These are phyloP conservation scores for Colletotrichum incanum DNA, from an alignment of 2,329 filamentous ascomycete genomes.

Conservation along the genomic window DNA sequence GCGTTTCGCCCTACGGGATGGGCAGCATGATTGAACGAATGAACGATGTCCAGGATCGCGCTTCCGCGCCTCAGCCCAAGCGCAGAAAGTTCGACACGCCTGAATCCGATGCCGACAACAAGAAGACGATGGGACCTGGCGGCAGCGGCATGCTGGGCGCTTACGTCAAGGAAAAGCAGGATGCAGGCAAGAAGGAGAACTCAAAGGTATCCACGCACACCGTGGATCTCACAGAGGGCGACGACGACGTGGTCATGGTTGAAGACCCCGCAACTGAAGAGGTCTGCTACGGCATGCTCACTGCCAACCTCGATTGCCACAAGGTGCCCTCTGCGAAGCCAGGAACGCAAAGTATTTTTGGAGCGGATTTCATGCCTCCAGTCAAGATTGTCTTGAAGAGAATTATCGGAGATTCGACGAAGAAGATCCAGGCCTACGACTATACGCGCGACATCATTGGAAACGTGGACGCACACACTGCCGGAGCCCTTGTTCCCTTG, in stretches of 20 bases:
- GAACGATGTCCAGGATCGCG: constrained; percentile 81
- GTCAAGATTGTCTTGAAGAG: constrained; percentile 82
- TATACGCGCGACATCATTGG: constrained; percentile 81
- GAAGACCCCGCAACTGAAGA: constrained; percentile 76
- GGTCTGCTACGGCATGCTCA: constrained; percentile 86
- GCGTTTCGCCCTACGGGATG: constrained; percentile 57
- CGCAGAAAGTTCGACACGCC: constrained; percentile 70
- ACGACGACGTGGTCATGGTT: constrained; percentile 72
- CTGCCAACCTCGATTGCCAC: constrained; percentile 77
- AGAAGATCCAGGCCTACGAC: constrained; percentile 82
- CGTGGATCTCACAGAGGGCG: constrained; percentile 74
- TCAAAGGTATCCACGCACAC: constrained; percentile 56
- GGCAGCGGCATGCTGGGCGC: constrained; percentile 74
- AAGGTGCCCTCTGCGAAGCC: constrained; percentile 80
- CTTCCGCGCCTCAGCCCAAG: constrained; percentile 73
- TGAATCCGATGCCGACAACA: constrained; percentile 60
- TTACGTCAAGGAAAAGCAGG: constrained; percentile 75
- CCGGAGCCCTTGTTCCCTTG: constrained; percentile 78
- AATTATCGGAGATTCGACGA: constrained; percentile 67
- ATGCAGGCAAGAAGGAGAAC: constrained; percentile 56
- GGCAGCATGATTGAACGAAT: constrained; percentile 80
- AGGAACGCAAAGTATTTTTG: constrained; percentile 71
- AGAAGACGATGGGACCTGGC: constrained; percentile 56
- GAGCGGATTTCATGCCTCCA: constrained; percentile 76
- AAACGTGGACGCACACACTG: constrained; percentile 77